These are phyloP conservation scores for Pistacia atlantica DNA, from an alignment of 345 rosid genomes.

Conservation along the genomic window DNA sequence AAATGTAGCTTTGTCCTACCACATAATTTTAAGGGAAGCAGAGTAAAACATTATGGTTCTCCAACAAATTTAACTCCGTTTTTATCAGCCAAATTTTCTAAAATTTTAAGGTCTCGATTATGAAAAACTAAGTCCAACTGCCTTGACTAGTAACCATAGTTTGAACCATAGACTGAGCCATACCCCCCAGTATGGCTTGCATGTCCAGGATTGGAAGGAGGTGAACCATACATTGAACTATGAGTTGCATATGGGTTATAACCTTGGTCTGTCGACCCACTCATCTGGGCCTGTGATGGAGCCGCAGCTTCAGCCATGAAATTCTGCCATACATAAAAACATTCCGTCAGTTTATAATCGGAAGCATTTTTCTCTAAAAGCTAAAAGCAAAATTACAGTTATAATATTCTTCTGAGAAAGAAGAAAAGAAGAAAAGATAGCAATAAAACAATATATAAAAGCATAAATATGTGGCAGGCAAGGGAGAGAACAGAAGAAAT, in stretches of 20 bases:
- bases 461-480: no score
- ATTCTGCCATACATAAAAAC: slow-evolving; percentile 58
- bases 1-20: not conserved
- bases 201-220: slow-evolving; percentile 73
- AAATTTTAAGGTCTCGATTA: slow-evolving; percentile 1
- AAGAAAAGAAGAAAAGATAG: no score
- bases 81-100: slow-evolving; percentile 12
- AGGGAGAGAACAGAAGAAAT: no score
- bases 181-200: slow-evolving; percentile 61
- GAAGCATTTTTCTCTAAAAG: not conserved
- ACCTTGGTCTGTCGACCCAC: slow-evolving; percentile 71
- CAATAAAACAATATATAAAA: no score
- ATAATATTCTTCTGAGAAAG: not conserved
- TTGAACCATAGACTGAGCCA: slow-evolving; percentile 67
- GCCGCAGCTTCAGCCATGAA: slow-evolving; percentile 93
- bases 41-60: slow-evolving; percentile 17
- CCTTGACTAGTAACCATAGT: slow-evolving; percentile 63
- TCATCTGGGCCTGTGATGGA: slow-evolving; percentile 54
- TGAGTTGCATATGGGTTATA: slow-evolving; percentile 88
- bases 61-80: not conserved
- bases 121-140: slow-evolving; percentile 3
- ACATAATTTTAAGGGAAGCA: not conserved
- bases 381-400: not conserved
- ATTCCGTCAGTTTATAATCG: slow-evolving; percentile 12
- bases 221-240: slow-evolving; percentile 75